A percentile compares a stretch with the other conserved stretches of the same genome.
Conservation (phyloP, 805 yeast species). For the Pichia membranifaciens region DNA sequence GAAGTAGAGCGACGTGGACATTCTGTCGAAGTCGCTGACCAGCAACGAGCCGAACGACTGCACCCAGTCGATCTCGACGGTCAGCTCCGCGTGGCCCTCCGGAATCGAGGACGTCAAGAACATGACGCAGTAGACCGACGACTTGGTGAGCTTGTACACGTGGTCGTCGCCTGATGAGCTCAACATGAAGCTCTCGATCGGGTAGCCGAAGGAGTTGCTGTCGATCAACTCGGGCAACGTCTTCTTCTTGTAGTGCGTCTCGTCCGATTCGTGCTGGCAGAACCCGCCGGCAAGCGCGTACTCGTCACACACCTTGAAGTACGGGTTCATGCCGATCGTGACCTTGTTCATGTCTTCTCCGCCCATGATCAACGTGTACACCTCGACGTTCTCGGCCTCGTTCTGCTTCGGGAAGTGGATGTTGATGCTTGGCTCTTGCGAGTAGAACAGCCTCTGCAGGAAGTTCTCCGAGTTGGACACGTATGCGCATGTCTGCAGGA, state of each 20-base stretch:
- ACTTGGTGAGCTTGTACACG: conserved; percentile 16
- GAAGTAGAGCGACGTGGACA: conserved; percentile 22
- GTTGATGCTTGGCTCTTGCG: conserved; percentile 10
- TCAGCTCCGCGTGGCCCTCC: conserved; percentile 3
- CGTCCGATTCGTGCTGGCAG: conserved; percentile 21
- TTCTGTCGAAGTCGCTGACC: conserved; percentile 25
- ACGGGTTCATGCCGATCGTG: conserved; percentile 21
- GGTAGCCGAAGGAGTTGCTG: conserved; percentile 10
- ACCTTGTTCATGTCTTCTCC: conserved; percentile 23
- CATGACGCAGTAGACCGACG: conserved; percentile 26
- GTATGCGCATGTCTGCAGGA: conserved; percentile 29
- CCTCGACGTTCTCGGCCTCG: conserved; percentile 5
- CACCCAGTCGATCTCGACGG: conserved; percentile 27
- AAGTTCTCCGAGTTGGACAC: conserved; percentile 22
- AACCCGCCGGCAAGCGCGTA: conserved; percentile 17
- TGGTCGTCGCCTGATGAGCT: conserved; percentile 4
- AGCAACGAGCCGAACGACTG: conserved; percentile 29
- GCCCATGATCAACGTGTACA: conserved; percentile 23
- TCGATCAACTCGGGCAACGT: conserved; percentile 20
- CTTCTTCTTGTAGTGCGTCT: conserved; percentile 9
- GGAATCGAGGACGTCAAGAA: conserved; percentile 18
- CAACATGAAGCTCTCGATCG: conserved; percentile 19
- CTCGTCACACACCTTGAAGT: conserved; percentile 30
- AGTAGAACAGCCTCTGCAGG: conserved; percentile 1
- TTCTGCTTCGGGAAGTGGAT: conserved; percentile 16